Base-by-base conservation (phyloP, 2,329 filamentous ascomycete genomes). In the Aureobasidium sp. region DNA sequence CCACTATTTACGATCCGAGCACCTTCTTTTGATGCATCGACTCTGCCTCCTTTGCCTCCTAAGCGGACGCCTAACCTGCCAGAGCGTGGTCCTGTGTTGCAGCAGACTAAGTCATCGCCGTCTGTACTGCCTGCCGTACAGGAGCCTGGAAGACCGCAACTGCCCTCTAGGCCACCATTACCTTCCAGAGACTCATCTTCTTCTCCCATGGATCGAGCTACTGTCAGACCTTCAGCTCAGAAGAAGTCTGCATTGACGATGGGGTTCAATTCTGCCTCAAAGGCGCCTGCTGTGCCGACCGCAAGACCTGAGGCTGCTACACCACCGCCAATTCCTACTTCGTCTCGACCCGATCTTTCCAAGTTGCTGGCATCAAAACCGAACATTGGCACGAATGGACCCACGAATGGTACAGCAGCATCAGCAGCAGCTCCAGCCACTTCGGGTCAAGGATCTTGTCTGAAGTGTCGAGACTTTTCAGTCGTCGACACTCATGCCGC, bases 391-490 rank as follows among this genome's bases (percentile, higher is more conserved):
- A 53, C 59, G 36, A 27, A 43, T 66, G 47, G 55, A 47, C 27
- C 76, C 75, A 26, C 76, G 44, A 62, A 56, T 52, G 15, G 66
- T 47, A 26, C 68, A 63, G 36, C 63, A 62, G 47, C 55, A 64
- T 48, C 64, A 41, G 47, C 57, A 63, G 55, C 65, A 39, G 48
- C 64, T 41, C 72, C 43, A 27, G 29, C 65, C 10, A 37, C 52
- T 17, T 32, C 59, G 20, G 64, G 67, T 43, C 64, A 64, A n/a
- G 69, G 69, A 5, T 70, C 69, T n/a, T 97, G 94, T 72, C 80
- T 96, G 59, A 78, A 85, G 63, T 97, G 94, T 72, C 86, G 92
- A 66, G 92, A 97, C 76, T 97, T 95, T 74, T 92, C 90, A 7
- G 85, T 77, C 0, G 88, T 91, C 0, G 94, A 97, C 74, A 75